Base-by-base conservation (phyloP, 805 yeast genomes). In the Wickerhamomyces bovis region DNA sequence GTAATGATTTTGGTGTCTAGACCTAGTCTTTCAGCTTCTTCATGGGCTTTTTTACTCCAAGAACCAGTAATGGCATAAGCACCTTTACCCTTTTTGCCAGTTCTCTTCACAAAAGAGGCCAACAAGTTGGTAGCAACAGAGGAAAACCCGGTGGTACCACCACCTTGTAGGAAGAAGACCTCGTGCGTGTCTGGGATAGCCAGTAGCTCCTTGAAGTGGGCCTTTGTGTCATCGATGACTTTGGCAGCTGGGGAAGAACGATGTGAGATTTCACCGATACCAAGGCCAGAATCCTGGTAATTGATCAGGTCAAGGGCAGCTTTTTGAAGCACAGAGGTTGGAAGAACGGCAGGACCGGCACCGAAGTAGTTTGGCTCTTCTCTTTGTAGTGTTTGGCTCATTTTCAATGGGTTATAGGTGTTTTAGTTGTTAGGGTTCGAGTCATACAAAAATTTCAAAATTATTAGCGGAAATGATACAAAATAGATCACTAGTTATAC, bases 341-440 rank as follows among this genome's bases (percentile, higher is more conserved):
- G 97, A 39, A 94, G 73, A 44, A 83, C 76, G 1, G 99, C 99
- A 42, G 99, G 99, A 13, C 99, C 99, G n/a, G 99, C 98, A 47
- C 98, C 99, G 60, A 89, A 94, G 64, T 94, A 87, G 60, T 78
- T 71, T 46, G 89, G 89, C 60, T 81, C 82, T 64, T 75, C 81
- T 71, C 92, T 79, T 41, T 77, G 75, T 45, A 82, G 66, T 12
- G 75, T 41, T 35, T 39, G 52, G 20, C 43, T 26, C 53, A 46
- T 53, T 15, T 18, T 20, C 21, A 9, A 6, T 35, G 22, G 21
- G 6, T 7, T 35, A 7, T 3, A 19, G 22, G 18, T 11, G 23
- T 19, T 36, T 36, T 19, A 13, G 19, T 18, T 33, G 6, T 5
- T 4, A 13, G 36, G 11, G 36, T 33, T 33, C 36, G 36, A 33